phyloP scores from a whole-genome alignment of 2,329 filamentous ascomycete genomes.

The Cytospora mali region DNA sequence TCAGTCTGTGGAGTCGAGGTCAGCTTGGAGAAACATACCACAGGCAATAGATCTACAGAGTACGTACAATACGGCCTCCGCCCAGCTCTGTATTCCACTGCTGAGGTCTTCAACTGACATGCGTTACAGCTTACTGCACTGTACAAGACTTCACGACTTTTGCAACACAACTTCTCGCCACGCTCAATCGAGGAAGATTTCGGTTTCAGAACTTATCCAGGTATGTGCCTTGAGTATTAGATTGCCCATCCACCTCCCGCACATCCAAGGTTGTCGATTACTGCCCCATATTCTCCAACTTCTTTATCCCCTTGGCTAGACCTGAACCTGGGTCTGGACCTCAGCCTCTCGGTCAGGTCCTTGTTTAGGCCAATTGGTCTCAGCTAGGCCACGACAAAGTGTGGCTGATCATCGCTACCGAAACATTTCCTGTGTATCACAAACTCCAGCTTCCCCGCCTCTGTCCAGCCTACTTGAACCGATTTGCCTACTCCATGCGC shows the following conservation, averaged over 20 bases:
- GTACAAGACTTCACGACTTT: neutral
- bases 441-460: constrained; percentile 22
- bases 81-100: neutral
- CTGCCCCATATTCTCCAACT: constrained; percentile 11
- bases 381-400: neutral
- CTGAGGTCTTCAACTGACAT: neutral
- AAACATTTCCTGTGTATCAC: constrained; percentile 11
- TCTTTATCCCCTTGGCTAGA: neutral
- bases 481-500: neutral
- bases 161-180: neutral
- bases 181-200: neutral
- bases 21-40: constrained; percentile 23
- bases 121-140: neutral
- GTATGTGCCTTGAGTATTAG: constrained; percentile 4
- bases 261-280: constrained; percentile 3
- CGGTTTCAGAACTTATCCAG: neutral
- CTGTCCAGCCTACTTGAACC: neutral
- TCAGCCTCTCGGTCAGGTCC: constrained; percentile 6
- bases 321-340: constrained; percentile 3
- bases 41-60: constrained; percentile 10
- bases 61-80: constrained; percentile 14
- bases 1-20: constrained; percentile 13
- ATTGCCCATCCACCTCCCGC: neutral
- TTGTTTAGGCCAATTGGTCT: neutral
- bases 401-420: constrained; percentile 18